Percentiles rank a stretch among this genome's conserved stretches.
phyloP scores from a whole-genome alignment of 192 early-diverging fungal species.

The Tieghemiomyces parasiticus region DNA sequence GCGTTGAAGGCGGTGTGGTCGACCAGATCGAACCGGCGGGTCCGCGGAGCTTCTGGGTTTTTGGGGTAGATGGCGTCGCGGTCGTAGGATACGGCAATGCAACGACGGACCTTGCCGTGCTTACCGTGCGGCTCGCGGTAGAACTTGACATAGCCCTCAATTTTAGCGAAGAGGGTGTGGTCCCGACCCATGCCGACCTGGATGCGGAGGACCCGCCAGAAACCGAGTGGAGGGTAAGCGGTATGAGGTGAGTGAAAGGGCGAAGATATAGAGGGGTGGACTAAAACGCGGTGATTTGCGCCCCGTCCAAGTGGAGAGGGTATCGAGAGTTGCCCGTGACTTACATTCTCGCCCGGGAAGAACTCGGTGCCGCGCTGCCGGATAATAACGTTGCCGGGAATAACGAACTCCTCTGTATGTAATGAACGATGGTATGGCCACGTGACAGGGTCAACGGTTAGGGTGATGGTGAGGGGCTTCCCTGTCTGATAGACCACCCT shows the following conservation, averaged over 20 bases:
- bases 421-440: too few relatives aligned
- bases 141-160: constrained; percentile 59
- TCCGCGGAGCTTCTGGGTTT: constrained; percentile 39
- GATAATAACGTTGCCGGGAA: constrained; percentile 65
- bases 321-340: too few relatives aligned
- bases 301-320: too few relatives aligned
- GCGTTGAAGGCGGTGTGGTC: constrained; percentile 28
- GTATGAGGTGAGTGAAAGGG: too few relatives aligned
- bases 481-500: too few relatives aligned
- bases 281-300: too few relatives aligned
- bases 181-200: constrained; percentile 59
- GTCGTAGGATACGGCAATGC: constrained; percentile 46
- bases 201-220: too few relatives aligned
- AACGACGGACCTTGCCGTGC: constrained; percentile 40
- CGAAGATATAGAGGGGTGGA: too few relatives aligned
- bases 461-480: too few relatives aligned
- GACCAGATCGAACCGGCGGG: constrained; percentile 50
- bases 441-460: too few relatives aligned
- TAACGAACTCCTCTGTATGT: constrained; percentile 49
- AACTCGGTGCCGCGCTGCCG: constrained; percentile 67
- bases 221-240: too few relatives aligned
- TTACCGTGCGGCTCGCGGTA: constrained; percentile 43
- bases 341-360: constrained; percentile 63
- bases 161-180: constrained; percentile 56
- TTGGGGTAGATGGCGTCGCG: constrained; percentile 46